Evolutionary conservation across 148 eudicot species (phyloP), one percentile per base, ranked within the genome.

Genomic region (Heliosperma pusillum): DNA sequence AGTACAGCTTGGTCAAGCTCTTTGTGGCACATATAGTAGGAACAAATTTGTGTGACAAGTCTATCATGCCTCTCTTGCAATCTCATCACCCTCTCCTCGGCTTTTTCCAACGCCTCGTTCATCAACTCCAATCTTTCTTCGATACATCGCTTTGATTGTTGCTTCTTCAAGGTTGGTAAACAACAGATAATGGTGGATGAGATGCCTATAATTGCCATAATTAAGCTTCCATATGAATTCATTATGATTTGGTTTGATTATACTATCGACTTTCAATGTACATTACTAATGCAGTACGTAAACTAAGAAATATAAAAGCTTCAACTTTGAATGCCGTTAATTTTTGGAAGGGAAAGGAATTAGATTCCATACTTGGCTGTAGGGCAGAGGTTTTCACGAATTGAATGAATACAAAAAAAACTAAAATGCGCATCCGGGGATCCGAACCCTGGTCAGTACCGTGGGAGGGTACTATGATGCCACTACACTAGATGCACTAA

Each of bases 391-490:
- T 19, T 67, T 59, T 21, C 25, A 0, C 1, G 20, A 27, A 17
- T 12, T 15, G 1, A 25, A 33, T 20, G 15, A 42, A 5, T 2
- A 25, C 25, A 16, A n/a, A 0, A 8, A 8, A 15, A 56, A 24
- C 21, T 40, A 2, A 10, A 16, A 3, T 78, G 86, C 86, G 85
- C 84, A 86, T 86, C 85, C 86, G 83, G 86, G 88, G 88, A 86
- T 85, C 82, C n/a, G n/a, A n/a, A n/a, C n/a, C n/a, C n/a, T n/a
- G n/a, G n/a, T n/a, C n/a, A n/a, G n/a, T n/a, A n/a, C 85, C 87
- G 83, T 82, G 87, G 85, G 88, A 85, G 85, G 84, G 86, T 86
- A 83, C 86, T 86, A 86, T 86, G 84, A 84, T 84, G 81, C 84
- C 87, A 85, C 87, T 81, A 83, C 88, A 86, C 86, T 69, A 86